Evolutionary conservation across 352 stramenopile genomes (phyloP).

Genomic region (Phytophthora sansomeana): DNA sequence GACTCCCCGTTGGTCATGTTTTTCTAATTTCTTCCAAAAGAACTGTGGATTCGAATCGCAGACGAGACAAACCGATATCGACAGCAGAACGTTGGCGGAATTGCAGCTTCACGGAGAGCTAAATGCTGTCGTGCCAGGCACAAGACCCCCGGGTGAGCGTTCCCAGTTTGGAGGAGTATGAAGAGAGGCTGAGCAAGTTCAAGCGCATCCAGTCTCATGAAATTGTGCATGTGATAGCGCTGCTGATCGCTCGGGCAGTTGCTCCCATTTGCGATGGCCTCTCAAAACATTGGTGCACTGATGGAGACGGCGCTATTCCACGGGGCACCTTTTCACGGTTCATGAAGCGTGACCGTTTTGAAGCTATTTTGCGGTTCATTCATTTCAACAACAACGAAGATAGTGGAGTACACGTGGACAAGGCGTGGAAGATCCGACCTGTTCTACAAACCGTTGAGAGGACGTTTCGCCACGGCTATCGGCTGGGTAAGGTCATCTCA

Average conservation of each 20-base stretch:
- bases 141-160: slow-evolving; percentile 14
- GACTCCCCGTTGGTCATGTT: slow-evolving; percentile 25
- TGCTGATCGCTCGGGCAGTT: slow-evolving; percentile 19
- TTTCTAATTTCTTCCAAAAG: slow-evolving; percentile 36
- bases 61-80: slow-evolving; percentile 23
- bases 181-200: slow-evolving; percentile 9
- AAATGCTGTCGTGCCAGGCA: background rate
- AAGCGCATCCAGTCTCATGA: slow-evolving; percentile 20
- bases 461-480: slow-evolving; percentile 28
- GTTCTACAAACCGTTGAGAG: slow-evolving; percentile 27
- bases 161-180: slow-evolving; percentile 4
- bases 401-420: background rate
- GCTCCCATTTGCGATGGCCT: slow-evolving; percentile 11
- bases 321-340: slow-evolving; percentile 24
- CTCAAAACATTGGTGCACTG: slow-evolving; percentile 11
- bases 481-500: slow-evolving; percentile 15
- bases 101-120: too few relatives aligned
- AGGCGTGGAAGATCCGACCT: slow-evolving; percentile 25
- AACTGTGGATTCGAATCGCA: slow-evolving; percentile 23
- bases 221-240: slow-evolving; percentile 15
- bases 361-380: slow-evolving; percentile 24
- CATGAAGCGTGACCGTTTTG: slow-evolving; percentile 25
- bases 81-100: slow-evolving; percentile 13
- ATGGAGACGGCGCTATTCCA: slow-evolving; percentile 19
- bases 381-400: slow-evolving; percentile 31